Percentiles rank a stretch among this genome's conserved stretches.
These are phyloP conservation scores for Raphanus raphanistrum DNA, from an alignment of 345 rosid genomes.

Conservation along the genomic window DNA sequence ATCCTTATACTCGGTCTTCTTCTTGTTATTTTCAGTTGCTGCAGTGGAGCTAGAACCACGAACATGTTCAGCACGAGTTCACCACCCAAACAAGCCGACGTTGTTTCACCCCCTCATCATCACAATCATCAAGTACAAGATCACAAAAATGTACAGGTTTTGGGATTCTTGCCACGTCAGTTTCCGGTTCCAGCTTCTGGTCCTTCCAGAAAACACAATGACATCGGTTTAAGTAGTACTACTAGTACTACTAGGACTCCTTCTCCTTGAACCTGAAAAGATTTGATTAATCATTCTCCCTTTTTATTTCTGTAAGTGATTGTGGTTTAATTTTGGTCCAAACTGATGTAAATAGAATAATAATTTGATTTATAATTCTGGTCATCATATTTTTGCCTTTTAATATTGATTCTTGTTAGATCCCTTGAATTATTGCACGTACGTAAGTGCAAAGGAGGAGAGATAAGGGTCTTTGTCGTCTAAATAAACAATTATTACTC, in stretches of 20 bases:
- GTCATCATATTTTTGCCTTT: background rate
- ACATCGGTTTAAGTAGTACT: slow-evolving; percentile 56
- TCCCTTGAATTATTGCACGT: slow-evolving; percentile 17
- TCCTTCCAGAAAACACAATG: slow-evolving; percentile 93
- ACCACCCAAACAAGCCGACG: slow-evolving; percentile 26
- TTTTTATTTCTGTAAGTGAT: background rate
- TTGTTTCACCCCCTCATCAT: slow-evolving; percentile 24
- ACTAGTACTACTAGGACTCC: slow-evolving; percentile 27
- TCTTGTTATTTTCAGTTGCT: slow-evolving; percentile 18
- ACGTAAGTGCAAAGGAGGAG: slow-evolving; percentile 18
- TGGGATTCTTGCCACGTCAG: slow-evolving; percentile 76
- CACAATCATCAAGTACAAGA: slow-evolving; percentile 15
- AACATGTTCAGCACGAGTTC: slow-evolving; percentile 30
- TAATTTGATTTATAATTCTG: slow-evolving; percentile 7
- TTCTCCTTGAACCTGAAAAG: slow-evolving; percentile 31
- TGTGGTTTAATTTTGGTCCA: background rate
- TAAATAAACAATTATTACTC: slow-evolving; percentile 12
- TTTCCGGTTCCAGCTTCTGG: slow-evolving; percentile 85
- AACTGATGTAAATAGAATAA: slow-evolving; percentile 21
- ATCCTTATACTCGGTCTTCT: slow-evolving; percentile 13
- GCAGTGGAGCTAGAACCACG: slow-evolving; percentile 38
- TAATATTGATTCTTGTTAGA: background rate
- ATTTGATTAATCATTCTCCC: background rate
- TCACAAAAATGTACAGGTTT: slow-evolving; percentile 49
- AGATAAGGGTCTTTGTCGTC: background rate